These are phyloP conservation scores for Gomphus sp. DNA, from an alignment of 1,284 basidiomycete species.

Conservation along the genomic window DNA sequence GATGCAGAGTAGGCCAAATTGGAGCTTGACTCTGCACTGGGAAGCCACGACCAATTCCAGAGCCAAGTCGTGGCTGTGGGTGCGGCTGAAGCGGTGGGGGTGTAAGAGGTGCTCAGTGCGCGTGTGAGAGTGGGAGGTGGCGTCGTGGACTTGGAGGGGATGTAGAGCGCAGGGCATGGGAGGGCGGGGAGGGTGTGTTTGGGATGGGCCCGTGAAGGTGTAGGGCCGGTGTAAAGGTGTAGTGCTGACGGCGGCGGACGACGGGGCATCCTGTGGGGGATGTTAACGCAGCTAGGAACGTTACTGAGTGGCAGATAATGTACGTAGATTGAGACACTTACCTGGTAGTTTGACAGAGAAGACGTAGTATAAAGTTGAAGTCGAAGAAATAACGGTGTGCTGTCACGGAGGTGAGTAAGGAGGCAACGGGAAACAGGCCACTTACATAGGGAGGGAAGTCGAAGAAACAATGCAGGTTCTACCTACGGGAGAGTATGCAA, in stretches of 20 bases:
- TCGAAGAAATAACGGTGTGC: no score
- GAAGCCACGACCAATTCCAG: neutral
- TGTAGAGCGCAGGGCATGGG: slow-evolving; percentile 41
- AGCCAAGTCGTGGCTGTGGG: neutral
- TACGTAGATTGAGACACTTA: no score
- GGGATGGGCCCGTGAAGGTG: slow-evolving; percentile 41
- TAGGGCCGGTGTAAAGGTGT: slow-evolving; percentile 43
- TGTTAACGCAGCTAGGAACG: neutral
- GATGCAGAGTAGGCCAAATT: neutral
- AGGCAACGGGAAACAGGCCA: no score
- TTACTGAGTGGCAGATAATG: no score
- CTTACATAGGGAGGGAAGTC: no score
- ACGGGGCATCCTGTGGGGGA: slow-evolving; percentile 36
- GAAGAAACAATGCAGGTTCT: neutral
- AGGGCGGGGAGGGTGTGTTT: slow-evolving; percentile 49
- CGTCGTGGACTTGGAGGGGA: slow-evolving; percentile 16
- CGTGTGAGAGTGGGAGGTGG: neutral
- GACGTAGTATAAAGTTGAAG: neutral
- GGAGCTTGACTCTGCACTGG: neutral
- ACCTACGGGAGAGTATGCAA: no score
- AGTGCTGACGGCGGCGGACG: slow-evolving; percentile 52
- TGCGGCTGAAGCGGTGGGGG: neutral
- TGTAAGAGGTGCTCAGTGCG: neutral
- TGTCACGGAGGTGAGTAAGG: no score
- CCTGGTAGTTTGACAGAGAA: neutral